A percentile compares a stretch with the other conserved stretches of the same genome.
Conservation (phyloP, 2,329 filamentous ascomycete species). For the Neoascochyta sp. region DNA sequence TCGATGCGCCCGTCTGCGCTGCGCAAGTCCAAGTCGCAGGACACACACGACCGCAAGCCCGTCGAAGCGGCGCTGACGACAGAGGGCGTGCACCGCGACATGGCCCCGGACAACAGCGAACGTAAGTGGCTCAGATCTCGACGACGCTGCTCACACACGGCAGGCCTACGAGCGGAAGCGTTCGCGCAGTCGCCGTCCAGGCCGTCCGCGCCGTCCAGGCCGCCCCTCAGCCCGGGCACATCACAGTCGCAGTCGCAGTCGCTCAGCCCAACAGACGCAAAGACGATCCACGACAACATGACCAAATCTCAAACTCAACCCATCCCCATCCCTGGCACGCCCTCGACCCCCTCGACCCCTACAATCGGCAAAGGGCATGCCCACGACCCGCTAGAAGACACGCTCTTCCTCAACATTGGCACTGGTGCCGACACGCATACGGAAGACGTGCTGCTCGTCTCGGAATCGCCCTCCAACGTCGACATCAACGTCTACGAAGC, state of each 20-base stretch:
- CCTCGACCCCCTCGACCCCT: conserved; percentile 28
- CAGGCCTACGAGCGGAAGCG: conserved; percentile 8
- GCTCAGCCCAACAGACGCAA: conserved; percentile 20
- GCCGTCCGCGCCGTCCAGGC: too few species aligned
- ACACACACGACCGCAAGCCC: conserved; percentile 50
- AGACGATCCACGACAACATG: conserved; percentile 30
- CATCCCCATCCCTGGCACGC: conserved; percentile 14
- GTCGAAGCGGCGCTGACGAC: conserved; percentile 50
- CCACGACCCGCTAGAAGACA: conserved; percentile 61
- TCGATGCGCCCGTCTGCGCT: conserved; percentile 46
- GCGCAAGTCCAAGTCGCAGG: conserved; percentile 49
- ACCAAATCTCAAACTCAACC: conserved; percentile 23
- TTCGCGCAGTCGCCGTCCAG: conserved; percentile 6
- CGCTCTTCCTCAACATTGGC: conserved; percentile 73
- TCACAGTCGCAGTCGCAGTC: conserved; percentile 10
- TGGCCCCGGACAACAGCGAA: conserved; percentile 34
- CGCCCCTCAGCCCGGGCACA: conserved; percentile 9
- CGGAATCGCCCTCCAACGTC: conserved; percentile 78
- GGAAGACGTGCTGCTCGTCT: conserved; percentile 54
- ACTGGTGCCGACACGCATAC: conserved; percentile 49
- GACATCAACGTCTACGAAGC: conserved; percentile 86
- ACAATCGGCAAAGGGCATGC: conserved; percentile 53
- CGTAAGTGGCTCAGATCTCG: conserved; percentile 5
- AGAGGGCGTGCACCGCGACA: conserved; percentile 52
- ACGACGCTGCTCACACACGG: not conserved